Evolutionary conservation across 1,139 yeast species (phyloP).

Genomic region (Dujonia santamariae): DNA sequence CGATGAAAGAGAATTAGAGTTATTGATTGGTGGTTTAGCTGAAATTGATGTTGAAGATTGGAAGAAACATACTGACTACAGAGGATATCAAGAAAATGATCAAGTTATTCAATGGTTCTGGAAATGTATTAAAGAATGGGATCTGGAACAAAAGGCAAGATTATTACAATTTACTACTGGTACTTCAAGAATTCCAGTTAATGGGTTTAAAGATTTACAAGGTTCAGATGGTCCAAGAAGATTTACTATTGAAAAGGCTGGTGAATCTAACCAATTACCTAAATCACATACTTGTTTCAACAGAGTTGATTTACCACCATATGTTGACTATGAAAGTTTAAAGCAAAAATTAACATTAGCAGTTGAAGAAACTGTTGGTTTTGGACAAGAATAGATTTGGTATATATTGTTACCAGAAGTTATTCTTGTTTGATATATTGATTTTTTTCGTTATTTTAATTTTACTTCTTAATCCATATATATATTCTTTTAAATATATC

Average conservation of each 20-base stretch:
- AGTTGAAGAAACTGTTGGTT: conserved; percentile 92
- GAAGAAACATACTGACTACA: conserved; percentile 97
- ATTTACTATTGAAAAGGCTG: conserved; percentile 97
- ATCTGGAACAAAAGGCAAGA: conserved; percentile 93
- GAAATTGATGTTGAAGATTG: conserved; percentile 98
- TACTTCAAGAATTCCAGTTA: conserved; percentile 97
- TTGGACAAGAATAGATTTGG: conserved; percentile 95
- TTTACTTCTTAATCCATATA: too few species aligned
- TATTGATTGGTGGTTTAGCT: conserved; percentile 96
- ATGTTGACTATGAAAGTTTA: conserved; percentile 69
- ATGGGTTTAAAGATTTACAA: conserved; percentile 96
- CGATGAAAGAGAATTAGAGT: conserved; percentile 95
- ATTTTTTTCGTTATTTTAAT: too few species aligned
- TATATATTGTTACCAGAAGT: too few species aligned
- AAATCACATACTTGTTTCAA: conserved; percentile 95
- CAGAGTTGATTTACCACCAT: conserved; percentile 88
- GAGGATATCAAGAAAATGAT: conserved; percentile 96
- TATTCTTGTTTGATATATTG: too few species aligned
- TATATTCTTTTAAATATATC: too few species aligned
- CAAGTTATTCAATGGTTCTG: conserved; percentile 98
- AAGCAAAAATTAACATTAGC: conserved; percentile 82
- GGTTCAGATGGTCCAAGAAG: conserved; percentile 99
- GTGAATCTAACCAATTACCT: conserved; percentile 89
- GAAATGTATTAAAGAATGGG: conserved; percentile 93
- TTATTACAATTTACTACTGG: conserved; percentile 96